Evolutionary conservation across 106 monocot species (phyloP).

Genomic region (Xerophyta viscosa): DNA sequence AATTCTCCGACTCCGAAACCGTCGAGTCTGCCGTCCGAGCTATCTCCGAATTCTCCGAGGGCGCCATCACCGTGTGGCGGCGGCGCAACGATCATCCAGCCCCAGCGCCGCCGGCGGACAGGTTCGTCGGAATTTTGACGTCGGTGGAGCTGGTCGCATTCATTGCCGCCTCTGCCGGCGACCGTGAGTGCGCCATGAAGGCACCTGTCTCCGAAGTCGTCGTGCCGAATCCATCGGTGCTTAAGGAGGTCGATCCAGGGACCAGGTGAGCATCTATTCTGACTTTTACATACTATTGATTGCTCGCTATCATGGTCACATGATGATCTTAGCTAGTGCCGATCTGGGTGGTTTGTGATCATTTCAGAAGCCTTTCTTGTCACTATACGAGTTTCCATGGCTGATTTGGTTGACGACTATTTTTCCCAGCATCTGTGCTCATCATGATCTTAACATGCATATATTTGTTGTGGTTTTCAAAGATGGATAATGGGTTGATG

Average conservation of each 20-base stretch:
- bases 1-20: constrained; percentile 46
- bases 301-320: too few relatives aligned
- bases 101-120: not conserved
- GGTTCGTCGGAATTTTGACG: constrained; percentile 45
- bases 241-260: constrained; percentile 48
- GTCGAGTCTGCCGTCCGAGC: constrained; percentile 47
- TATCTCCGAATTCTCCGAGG: constrained; percentile 43
- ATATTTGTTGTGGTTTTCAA: too few relatives aligned
- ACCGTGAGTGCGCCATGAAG: constrained; percentile 19
- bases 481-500: too few relatives aligned
- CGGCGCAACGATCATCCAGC: too few relatives aligned
- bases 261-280: constrained; percentile 16
- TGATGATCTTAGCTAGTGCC: too few relatives aligned
- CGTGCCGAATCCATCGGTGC: constrained; percentile 9
- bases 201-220: constrained; percentile 37
- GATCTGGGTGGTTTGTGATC: too few relatives aligned
- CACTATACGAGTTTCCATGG: too few relatives aligned
- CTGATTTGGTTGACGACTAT: too few relatives aligned
- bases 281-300: too few relatives aligned
- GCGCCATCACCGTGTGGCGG: constrained; percentile 46
- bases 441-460: too few relatives aligned
- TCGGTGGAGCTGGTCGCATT: constrained; percentile 44
- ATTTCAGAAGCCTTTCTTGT: too few relatives aligned
- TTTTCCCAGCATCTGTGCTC: too few relatives aligned
- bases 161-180: constrained; percentile 20